phyloP scores from a whole-genome alignment of 2,329 filamentous ascomycete species.

The Epichloe hybrida region DNA sequence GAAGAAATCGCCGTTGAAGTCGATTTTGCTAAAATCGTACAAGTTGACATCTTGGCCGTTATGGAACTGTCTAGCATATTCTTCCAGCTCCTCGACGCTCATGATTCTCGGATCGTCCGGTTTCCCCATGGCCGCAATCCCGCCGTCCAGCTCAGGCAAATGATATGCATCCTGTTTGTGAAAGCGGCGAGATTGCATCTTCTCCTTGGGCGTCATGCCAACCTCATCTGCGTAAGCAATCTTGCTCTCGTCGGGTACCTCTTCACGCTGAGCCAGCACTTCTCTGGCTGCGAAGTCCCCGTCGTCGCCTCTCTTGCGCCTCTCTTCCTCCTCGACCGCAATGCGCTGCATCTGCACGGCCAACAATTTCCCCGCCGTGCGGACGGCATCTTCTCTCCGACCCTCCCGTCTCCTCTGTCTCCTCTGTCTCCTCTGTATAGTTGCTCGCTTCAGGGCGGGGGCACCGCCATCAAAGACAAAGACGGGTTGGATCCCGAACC shows the following conservation, averaged over 20 bases:
- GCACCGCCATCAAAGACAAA: conserved; percentile 98
- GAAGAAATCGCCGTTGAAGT: conserved; percentile 94
- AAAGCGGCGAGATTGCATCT: conserved; percentile 62
- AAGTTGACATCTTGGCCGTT: conserved; percentile 79
- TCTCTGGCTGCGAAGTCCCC: conserved; percentile 26
- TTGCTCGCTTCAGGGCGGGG: conserved; percentile 79
- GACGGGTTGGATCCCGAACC: conserved; percentile 89
- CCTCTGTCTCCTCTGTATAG: conserved; percentile 64
- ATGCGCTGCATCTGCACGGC: conserved; percentile 87
- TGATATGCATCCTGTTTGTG: conserved; percentile 92
- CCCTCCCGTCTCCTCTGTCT: conserved; percentile 74
- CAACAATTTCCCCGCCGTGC: conserved; percentile 81
- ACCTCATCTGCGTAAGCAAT: conserved; percentile 87
- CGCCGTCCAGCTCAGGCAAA: conserved; percentile 69
- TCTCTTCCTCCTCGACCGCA: conserved; percentile 72
- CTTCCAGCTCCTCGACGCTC: conserved; percentile 86
- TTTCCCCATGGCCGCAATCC: conserved; percentile 73
- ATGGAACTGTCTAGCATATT: conserved; percentile 87
- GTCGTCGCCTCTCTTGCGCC: conserved; percentile 37
- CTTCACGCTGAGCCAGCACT: conserved; percentile 43
- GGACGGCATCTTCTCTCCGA: conserved; percentile 77
- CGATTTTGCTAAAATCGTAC: conserved; percentile 97
- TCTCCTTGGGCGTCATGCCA: conserved; percentile 65
- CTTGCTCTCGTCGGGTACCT: conserved; percentile 51
- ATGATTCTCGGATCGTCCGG: conserved; percentile 92